Evolutionary conservation across 169 alveolate species (phyloP).

Genomic region (Perkinsus olseni): DNA sequence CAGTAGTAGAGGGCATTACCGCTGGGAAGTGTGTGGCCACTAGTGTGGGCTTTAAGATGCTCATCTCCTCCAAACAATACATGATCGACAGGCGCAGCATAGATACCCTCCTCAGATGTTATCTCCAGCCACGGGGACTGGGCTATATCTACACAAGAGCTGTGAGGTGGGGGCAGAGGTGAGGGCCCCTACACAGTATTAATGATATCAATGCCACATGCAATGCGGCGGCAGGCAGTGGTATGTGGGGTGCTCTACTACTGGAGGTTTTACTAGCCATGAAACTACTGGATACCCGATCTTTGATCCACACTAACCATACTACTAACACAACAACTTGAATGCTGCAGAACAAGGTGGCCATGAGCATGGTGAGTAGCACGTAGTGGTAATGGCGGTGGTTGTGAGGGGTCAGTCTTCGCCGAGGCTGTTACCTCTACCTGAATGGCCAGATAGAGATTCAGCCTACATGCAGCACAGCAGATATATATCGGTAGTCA

Average conservation of each 20-base stretch:
- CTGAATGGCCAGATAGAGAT: neutral
- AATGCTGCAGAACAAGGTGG: neutral
- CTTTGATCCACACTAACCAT: too few relatives aligned
- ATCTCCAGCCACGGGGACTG: neutral
- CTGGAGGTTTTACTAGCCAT: too few relatives aligned
- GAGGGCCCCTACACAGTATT: neutral
- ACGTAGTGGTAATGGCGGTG: too few relatives aligned
- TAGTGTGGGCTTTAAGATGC: neutral
- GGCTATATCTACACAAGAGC: neutral
- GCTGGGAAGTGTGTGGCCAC: neutral
- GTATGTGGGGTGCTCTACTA: neutral
- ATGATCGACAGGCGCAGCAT: neutral
- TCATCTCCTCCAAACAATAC: neutral
- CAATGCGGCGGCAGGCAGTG: neutral
- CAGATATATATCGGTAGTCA: neutral
- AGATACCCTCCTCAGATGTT: neutral
- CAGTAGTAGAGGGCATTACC: neutral
- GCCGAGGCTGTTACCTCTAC: neutral
- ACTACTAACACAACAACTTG: neutral
- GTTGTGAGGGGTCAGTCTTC: neutral
- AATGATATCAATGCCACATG: neutral
- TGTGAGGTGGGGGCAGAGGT: neutral
- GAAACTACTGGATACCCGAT: too few relatives aligned
- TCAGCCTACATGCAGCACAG: neutral
- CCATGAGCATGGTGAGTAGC: neutral